Evolutionary conservation across 179 eudicot species (phyloP), one percentile per base, ranked within the genome.

Genomic region (Beta macrorhiza): DNA sequence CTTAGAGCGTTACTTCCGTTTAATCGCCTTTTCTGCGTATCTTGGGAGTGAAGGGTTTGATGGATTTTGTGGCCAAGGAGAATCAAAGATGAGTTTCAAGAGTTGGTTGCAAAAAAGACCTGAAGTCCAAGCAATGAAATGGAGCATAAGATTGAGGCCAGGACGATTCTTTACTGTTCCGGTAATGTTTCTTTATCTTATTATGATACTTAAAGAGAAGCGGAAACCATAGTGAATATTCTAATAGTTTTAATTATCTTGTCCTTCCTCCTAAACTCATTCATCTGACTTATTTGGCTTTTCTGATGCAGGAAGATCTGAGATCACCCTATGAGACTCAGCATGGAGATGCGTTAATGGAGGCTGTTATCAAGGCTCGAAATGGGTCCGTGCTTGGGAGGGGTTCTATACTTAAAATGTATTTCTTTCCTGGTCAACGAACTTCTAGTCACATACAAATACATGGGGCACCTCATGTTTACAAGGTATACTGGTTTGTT

Each of bases 341-440:
- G 83, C 98, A 95, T 79, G 98, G 98, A 76, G 98, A 95, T 92
- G 98, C 98, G 68, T 92, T 95, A 37, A 93, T 95, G 98, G 98
- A 95, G 84, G 90, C 97, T 73, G 90, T 95, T 85, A 91, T 93
- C 72, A 91, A 89, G 87, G 93, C 89, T 80, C 98, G 97, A 68
- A 92, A 83, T 85, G 98, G 98, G 84, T 93, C 98, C 42, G 98
- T 95, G 78, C 82, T 95, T 69, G 98, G 98, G 74, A 95, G 90
- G 82, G 97, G 98, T 12, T 93, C 92, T 72, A 95, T 93, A 78
- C 88, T 92, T 17, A 93, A 93, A 90, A 93, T 92, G 98, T 95
- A 95, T 83, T 95, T 93, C 89, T 95, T 92, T 88, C 98, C 98
- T 86, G 97, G 98, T 81, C 98, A 95, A 88, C 92, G 91, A 89